Conservation (phyloP, 495 filamentous ascomycete genomes). For the Pyronema omphalodes region DNA sequence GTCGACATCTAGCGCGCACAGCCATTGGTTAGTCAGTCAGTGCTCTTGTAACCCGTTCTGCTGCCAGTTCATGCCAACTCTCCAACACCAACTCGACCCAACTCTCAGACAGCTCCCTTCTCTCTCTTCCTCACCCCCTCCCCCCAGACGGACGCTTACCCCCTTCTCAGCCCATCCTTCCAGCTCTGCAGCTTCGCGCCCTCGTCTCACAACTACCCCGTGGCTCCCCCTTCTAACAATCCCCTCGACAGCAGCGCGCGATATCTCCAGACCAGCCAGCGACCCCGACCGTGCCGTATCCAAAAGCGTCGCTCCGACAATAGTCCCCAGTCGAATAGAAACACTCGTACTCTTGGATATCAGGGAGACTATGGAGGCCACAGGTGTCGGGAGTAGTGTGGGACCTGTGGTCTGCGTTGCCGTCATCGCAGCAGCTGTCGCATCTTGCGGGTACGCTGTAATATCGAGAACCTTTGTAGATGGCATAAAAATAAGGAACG, state of each 20-base stretch:
- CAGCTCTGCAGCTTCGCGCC: constrained; percentile 3
- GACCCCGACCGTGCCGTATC: constrained; percentile 50
- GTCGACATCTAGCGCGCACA: neutral
- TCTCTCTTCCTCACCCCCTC: no score
- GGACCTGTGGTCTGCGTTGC: constrained; percentile 26
- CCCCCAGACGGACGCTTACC: constrained; percentile 8
- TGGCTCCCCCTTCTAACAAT: constrained; percentile 49
- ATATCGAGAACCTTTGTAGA: neutral
- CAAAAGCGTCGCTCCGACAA: constrained; percentile 45
- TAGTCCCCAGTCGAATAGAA: constrained; percentile 48
- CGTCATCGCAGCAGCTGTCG: neutral
- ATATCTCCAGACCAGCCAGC: constrained; percentile 49
- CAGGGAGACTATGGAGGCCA: constrained; percentile 52
- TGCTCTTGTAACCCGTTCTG: neutral
- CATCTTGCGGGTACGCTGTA: neutral
- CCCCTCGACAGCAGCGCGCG: constrained; percentile 45
- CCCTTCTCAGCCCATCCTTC: constrained; percentile 20
- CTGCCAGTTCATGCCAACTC: no score
- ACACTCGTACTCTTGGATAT: constrained; percentile 50
- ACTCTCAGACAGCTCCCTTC: no score
- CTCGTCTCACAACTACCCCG: constrained; percentile 32
- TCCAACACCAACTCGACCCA: neutral
- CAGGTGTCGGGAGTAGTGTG: constrained; percentile 46
- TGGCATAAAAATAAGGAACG: neutral
- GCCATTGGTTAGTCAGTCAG: neutral